Evolutionary conservation across 768 basidiomycete species (phyloP).

Genomic region (Daedalea quercina): DNA sequence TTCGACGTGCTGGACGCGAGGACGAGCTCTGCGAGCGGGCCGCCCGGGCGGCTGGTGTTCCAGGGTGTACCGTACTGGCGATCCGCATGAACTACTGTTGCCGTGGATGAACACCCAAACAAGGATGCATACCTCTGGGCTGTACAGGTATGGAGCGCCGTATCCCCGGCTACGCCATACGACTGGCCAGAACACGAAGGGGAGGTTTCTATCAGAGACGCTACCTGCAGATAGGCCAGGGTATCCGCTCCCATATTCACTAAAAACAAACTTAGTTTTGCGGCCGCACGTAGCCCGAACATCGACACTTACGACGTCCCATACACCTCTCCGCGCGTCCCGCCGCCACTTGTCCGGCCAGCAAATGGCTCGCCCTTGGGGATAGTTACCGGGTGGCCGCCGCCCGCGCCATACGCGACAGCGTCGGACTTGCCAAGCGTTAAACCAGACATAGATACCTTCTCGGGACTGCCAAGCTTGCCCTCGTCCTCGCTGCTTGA

Average conservation of each 20-base stretch:
- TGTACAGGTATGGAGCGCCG: neutral
- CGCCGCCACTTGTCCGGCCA: conserved; percentile 45
- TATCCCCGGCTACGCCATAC: conserved; percentile 35
- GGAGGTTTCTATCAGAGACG: conserved; percentile 45
- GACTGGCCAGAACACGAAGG: conserved; percentile 63
- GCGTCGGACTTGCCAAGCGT: conserved; percentile 15
- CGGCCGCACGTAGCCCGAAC: neutral
- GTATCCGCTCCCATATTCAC: conserved; percentile 59
- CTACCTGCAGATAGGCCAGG: conserved; percentile 41
- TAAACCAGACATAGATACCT: conserved; percentile 16
- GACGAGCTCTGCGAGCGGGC: conserved; percentile 20
- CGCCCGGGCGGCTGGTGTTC: conserved; percentile 30
- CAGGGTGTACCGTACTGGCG: conserved; percentile 27
- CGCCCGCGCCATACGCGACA: conserved; percentile 23
- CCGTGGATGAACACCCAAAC: neutral
- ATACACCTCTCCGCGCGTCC: conserved; percentile 26
- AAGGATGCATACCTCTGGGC: neutral
- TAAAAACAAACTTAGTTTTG: conserved; percentile 14
- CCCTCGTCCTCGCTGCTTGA: conserved; percentile 4
- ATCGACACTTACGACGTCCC: conserved; percentile 6
- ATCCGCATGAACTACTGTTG: too few relatives aligned
- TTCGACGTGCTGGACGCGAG: conserved; percentile 22
- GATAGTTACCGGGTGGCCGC: conserved; percentile 17
- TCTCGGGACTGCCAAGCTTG: conserved; percentile 6
- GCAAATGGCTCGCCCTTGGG: conserved; percentile 23